Evolutionary conservation across 768 basidiomycete genomes (phyloP), one percentile per base, ranked within the genome.

Genomic region (button mushroom (Agaricus bisporus)): DNA sequence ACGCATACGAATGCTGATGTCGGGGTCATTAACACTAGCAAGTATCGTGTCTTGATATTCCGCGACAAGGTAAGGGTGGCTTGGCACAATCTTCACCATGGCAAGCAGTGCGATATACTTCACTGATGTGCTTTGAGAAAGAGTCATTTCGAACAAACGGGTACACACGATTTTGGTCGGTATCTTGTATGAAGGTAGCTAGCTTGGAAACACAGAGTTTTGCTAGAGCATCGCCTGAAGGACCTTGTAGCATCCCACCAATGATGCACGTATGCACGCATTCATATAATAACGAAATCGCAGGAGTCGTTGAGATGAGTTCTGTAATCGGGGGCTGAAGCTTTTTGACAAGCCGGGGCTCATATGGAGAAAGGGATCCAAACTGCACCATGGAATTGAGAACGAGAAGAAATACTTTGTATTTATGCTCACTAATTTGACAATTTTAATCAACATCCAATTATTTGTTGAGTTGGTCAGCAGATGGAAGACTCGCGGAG

Each of bases 381-480:
- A 99, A 98, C 95, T 98, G 5, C 32, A 11, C 37, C 9, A 56
- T 45, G 54, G 53, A 53, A 18, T 29, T 41, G 41, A 44, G 42
- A 5, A 29, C 9, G 12, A 48, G 39, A 15, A 37, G 1, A 14
- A 18, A 44, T 32, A 56, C 37, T 26, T 37, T 35, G 48, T 8
- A 26, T 14, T 25, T 35, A 12, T n/a, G n/a, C 54, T 62, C 68
- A 94, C 95, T 67, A 98, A 69, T 71, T 99, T 99, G 66, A 98
- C 85, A 50, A 98, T 87, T 71, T 99, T 99, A 68, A 99, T 99
- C 55, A 99, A 79, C 91, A 98, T 95, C 97, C 97, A 99, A 62
- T 99, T 99, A 68, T 99, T 98, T 9, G 90, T 88, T 10, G 93
- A 93, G 2, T 86, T 92, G 0, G 92, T 97, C 55, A 99, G 73